Conservation (phyloP, 352 stramenopile genomes). For the Halophytophthora batemanensis region DNA sequence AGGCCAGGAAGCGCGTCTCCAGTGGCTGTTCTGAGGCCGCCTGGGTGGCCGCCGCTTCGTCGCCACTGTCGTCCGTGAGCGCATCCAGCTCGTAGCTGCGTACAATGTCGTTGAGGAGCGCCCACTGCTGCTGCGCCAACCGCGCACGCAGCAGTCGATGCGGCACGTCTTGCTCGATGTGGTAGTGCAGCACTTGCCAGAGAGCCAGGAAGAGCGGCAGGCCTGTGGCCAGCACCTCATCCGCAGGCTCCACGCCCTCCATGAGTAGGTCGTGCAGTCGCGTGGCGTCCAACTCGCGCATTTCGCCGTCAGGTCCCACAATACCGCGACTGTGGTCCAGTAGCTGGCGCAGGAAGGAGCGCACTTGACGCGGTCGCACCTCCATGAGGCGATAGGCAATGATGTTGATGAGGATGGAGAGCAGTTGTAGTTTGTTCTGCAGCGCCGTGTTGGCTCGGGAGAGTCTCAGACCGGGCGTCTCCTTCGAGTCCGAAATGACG, state of each 20-base stretch:
- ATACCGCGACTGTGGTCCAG: constrained; percentile 31
- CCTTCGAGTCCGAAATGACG: constrained; percentile 42
- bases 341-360: constrained; percentile 54
- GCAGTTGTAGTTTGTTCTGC: constrained; percentile 81
- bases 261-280: constrained; percentile 40
- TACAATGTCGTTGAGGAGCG: constrained; percentile 60
- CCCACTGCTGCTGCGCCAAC: constrained; percentile 60
- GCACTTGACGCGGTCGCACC: constrained; percentile 40
- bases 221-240: constrained; percentile 66
- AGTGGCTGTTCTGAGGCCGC: constrained; percentile 11
- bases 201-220: constrained; percentile 74
- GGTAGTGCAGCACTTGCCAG: constrained; percentile 83
- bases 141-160: constrained; percentile 52
- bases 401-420: constrained; percentile 84
- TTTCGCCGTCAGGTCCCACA: constrained; percentile 20
- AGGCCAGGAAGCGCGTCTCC: constrained; percentile 41
- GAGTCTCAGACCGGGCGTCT: constrained; percentile 19
- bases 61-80: constrained; percentile 9
- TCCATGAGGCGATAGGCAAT: constrained; percentile 77
- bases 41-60: not conserved
- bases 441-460: constrained; percentile 67
- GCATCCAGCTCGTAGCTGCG: constrained; percentile 50
- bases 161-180: constrained; percentile 80
- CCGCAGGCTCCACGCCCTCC: constrained; percentile 42
- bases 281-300: constrained; percentile 37